These are phyloP conservation scores for Ascoidea tarda DNA, from an alignment of 805 yeast species.

Conservation along the genomic window DNA sequence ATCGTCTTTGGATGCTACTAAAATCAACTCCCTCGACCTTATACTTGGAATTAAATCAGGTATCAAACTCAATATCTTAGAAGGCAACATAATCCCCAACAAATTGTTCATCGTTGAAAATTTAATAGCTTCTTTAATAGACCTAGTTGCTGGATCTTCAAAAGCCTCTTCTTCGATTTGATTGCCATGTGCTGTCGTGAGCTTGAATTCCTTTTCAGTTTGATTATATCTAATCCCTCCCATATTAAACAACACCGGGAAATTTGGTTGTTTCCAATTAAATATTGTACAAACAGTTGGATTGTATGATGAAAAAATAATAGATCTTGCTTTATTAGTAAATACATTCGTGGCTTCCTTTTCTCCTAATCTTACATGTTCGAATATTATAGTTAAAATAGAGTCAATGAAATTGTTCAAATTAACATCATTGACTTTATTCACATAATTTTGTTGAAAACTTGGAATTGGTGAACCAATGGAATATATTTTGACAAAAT, in stretches of 20 bases:
- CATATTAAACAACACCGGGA: conserved; percentile 81
- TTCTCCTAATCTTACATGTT: conserved; percentile 41
- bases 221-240: conserved; percentile 38
- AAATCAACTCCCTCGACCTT: conserved; percentile 65
- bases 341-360: conserved; percentile 6
- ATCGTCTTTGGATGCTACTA: conserved; percentile 52
- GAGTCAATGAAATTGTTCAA: conserved; percentile 68
- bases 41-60: conserved; percentile 66
- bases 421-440: conserved; percentile 15
- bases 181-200: conserved; percentile 29
- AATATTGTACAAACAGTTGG: conserved; percentile 84
- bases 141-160: conserved; percentile 37
- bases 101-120: conserved; percentile 76
- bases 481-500: conserved; percentile 11
- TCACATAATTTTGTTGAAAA: no score
- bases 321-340: conserved; percentile 30
- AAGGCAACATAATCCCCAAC: conserved; percentile 70
- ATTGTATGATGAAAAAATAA: conserved; percentile 77
- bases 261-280: conserved; percentile 98
- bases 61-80: conserved; percentile 53
- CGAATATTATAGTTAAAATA: conserved; percentile 57
- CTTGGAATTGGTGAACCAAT: background rate
- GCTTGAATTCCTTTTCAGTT: conserved; percentile 17
- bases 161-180: conserved; percentile 11
- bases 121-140: conserved; percentile 68